Evolutionary conservation across 805 yeast genomes (phyloP), one percentile per base, ranked within the genome.

Genomic region (Kuraishia piskuri): DNA sequence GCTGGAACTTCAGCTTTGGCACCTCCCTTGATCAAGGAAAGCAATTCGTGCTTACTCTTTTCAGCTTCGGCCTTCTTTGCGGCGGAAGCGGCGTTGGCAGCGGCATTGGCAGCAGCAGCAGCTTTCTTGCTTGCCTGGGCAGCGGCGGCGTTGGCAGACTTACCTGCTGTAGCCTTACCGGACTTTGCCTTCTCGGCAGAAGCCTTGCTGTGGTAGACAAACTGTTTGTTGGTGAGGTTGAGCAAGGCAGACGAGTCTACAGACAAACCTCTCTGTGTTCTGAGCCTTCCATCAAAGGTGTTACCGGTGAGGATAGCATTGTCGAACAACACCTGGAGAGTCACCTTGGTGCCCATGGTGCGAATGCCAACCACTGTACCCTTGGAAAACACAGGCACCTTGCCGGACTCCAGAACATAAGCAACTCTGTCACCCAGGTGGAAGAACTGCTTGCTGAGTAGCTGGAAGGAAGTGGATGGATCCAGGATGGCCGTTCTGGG

Each of bases 361-460:
- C 69, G 70, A 53, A 78, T 73, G 8, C 87, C 85, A 50, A 88
- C 86, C 53, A 94, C 96, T 0, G 97, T 90, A 66, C 99, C 99
- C 62, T 86, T 86, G 23, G 88, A 78, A 64, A 86, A 90, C 54
- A 84, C 69, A 24, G 97, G 96, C 17, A 91, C 96, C 63, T 88
- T 90, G 51, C 98, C 98, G 22, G 88, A 82, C 60, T 84, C 88
- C 60, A 86, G 86, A 22, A 90, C 87, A 59, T 88, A 90, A 22
- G 88, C 78, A 26, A 94, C 89, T 56, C 99, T 80, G 63, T 94
- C 97, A 61, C 99, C 99, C 22, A 94, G 74, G 25, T 79, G 77
- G 65, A 94, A 94, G 49, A 75, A 70, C 71, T 94, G 99, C 46
- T 77, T 76, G 53, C 86, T 79, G 59, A 94, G 75, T 58, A 83